Percentiles rank a stretch among this genome's conserved stretches.
Evolutionary conservation across 1,139 yeast genomes (phyloP).

Genomic region (Yamadazyma diospyri): DNA sequence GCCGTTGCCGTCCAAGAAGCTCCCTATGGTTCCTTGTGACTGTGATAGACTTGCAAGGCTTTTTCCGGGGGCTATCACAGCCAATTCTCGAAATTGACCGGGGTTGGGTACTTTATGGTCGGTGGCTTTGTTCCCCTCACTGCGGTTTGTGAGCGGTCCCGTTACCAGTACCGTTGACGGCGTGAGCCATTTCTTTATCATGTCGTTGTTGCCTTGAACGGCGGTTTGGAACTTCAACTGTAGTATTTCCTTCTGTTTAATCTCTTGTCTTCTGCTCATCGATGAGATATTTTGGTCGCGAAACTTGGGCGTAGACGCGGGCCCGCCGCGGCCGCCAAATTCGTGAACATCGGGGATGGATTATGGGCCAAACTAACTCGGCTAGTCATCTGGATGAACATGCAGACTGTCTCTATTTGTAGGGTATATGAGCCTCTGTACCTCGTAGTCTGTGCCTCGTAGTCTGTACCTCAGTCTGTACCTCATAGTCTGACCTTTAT

Average conservation of each 20-base stretch:
- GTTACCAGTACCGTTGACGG: background rate
- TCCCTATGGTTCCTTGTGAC: conserved; percentile 6
- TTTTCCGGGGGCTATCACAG: conserved; percentile 45
- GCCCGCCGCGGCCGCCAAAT: no score
- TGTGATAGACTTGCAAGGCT: conserved; percentile 14
- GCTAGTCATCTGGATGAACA: no score
- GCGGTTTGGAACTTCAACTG: conserved; percentile 48
- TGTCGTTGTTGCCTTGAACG: conserved; percentile 32
- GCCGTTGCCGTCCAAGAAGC: conserved; percentile 9
- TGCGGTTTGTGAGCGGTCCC: no score
- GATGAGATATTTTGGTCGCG: conserved; percentile 1
- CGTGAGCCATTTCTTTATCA: conserved; percentile 43
- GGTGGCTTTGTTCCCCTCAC: conserved; percentile 3
- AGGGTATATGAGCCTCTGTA: no score
- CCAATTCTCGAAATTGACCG: conserved; percentile 34
- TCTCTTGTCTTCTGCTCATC: conserved; percentile 37
- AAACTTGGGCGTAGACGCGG: no score
- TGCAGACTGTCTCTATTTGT: no score
- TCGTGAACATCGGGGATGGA: no score
- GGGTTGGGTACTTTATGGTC: background rate
- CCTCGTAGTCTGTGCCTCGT: no score
- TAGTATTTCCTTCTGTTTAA: conserved; percentile 44
- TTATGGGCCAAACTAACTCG: no score
- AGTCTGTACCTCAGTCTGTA: no score
- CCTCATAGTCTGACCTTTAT: no score